Conservation (phyloP, 2,329 filamentous ascomycete genomes). For the Alternaria triticimaculans region DNA sequence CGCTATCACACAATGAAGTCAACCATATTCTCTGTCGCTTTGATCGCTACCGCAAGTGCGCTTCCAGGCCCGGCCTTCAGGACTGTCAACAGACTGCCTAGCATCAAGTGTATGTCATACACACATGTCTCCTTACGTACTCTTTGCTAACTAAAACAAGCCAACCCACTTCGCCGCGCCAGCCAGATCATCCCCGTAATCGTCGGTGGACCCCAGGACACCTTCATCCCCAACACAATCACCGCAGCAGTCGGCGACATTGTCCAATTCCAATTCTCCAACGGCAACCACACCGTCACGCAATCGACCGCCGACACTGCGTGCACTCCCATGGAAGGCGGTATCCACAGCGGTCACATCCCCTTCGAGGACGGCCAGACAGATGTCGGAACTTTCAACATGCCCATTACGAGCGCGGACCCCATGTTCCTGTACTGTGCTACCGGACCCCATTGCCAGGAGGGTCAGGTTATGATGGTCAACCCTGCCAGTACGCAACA, state of each 20-base stretch:
- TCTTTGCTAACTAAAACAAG: conserved; percentile 7
- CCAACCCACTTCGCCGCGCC: conserved; percentile 29
- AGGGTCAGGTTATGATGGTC: conserved; percentile 39
- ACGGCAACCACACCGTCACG: conserved; percentile 43
- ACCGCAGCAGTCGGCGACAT: conserved; percentile 38
- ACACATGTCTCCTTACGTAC: neutral
- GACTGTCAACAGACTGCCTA: conserved; percentile 4
- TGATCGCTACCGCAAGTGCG: conserved; percentile 20
- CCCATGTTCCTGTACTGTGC: conserved; percentile 43
- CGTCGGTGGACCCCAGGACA: conserved; percentile 39
- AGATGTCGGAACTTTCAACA: conserved; percentile 41
- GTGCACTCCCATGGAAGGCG: conserved; percentile 36
- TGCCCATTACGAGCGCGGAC: conserved; percentile 36
- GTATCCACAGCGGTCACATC: conserved; percentile 40
- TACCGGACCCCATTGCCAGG: conserved; percentile 40
- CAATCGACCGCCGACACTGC: conserved; percentile 33
- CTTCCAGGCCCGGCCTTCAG: conserved; percentile 19
- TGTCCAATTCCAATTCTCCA: conserved; percentile 41
- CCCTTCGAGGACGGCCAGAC: conserved; percentile 38
- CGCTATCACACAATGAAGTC: conserved; percentile 25
- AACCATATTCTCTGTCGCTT: conserved; percentile 11
- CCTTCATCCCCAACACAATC: conserved; percentile 37
- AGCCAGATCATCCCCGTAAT: conserved; percentile 38
- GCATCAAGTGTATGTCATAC: conserved; percentile 4
- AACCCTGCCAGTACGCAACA: conserved; percentile 32